Evolutionary conservation across 257 asterid genomes (phyloP).

Genomic region (Nicotiana attenuata): DNA sequence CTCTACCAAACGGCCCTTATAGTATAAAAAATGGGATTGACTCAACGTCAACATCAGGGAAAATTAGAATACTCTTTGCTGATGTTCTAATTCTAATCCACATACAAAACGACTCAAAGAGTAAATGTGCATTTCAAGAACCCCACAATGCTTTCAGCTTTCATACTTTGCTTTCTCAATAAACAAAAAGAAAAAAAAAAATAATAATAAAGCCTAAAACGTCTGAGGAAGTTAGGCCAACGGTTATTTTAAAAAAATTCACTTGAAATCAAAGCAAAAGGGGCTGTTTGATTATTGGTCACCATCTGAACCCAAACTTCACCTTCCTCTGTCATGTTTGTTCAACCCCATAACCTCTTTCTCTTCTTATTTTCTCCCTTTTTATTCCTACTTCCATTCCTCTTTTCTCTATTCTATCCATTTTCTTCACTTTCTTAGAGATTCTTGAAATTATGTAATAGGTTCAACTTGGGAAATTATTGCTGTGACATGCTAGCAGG

Average conservation of each 20-base stretch:
- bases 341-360: conserved; percentile 32
- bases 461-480: neutral
- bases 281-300: conserved; percentile 55
- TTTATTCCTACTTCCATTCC: conserved; percentile 17
- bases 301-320: conserved; percentile 44
- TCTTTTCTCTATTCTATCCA: neutral
- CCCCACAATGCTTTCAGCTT: conserved; percentile 27
- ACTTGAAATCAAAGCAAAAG: conserved; percentile 58
- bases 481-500: too few relatives aligned
- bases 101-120: neutral
- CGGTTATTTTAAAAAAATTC: conserved; percentile 32
- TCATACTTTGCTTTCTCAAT: conserved; percentile 40
- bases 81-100: neutral
- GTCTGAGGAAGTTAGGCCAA: conserved; percentile 54
- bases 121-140: conserved; percentile 12
- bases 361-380: conserved; percentile 17
- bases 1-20: too few relatives aligned
- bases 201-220: neutral
- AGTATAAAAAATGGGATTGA: conserved; percentile 13
- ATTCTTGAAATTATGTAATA: neutral
- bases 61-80: neutral
- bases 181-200: conserved; percentile 32
- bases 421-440: neutral
- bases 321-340: conserved; percentile 40
- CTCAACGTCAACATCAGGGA: conserved; percentile 32